phyloP scores from a whole-genome alignment of 108 stramenopile species.

The Mediolabrus comicus region DNA sequence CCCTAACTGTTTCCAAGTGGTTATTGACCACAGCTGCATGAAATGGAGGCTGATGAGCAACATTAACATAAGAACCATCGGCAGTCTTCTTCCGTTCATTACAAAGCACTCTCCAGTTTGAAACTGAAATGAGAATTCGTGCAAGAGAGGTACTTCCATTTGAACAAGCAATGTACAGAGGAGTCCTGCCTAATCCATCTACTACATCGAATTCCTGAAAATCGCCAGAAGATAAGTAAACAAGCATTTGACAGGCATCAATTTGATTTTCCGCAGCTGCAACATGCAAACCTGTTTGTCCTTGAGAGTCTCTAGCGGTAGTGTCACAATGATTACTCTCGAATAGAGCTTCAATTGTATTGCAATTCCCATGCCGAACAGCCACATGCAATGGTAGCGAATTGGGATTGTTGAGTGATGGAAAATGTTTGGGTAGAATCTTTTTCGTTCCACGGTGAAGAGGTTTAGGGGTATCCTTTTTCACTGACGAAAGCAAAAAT shows the following conservation, averaged over 20 bases:
- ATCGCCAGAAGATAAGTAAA: constrained; percentile 8
- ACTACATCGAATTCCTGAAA: constrained; percentile 36
- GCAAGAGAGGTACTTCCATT: constrained; percentile 18
- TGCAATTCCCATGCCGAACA: constrained; percentile 21
- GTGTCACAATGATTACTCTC: constrained; percentile 19
- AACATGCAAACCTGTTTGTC: constrained; percentile 35
- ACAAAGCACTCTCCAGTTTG: constrained; percentile 29
- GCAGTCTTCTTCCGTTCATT: constrained; percentile 25
- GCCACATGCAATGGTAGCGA: constrained; percentile 34
- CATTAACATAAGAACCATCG: constrained; percentile 16
- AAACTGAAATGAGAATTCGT: constrained; percentile 13
- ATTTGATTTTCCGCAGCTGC: constrained; percentile 5
- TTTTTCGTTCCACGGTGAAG: background rate
- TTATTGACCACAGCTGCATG: constrained; percentile 41
- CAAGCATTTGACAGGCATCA: constrained; percentile 24
- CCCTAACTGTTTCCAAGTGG: constrained; percentile 30
- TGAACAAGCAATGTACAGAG: constrained; percentile 40
- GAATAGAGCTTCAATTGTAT: constrained; percentile 23
- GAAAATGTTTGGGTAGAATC: constrained; percentile 7
- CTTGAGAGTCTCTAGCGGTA: constrained; percentile 29
- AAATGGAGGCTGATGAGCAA: constrained; percentile 35
- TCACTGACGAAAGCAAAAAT: background rate
- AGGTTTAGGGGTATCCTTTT: background rate
- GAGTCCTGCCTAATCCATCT: constrained; percentile 30
- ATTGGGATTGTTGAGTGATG: constrained; percentile 34